Percentiles rank a stretch among this genome's conserved stretches.
These are phyloP conservation scores for Backusella circina DNA, from an alignment of 192 early-diverging fungal species.

Conservation along the genomic window DNA sequence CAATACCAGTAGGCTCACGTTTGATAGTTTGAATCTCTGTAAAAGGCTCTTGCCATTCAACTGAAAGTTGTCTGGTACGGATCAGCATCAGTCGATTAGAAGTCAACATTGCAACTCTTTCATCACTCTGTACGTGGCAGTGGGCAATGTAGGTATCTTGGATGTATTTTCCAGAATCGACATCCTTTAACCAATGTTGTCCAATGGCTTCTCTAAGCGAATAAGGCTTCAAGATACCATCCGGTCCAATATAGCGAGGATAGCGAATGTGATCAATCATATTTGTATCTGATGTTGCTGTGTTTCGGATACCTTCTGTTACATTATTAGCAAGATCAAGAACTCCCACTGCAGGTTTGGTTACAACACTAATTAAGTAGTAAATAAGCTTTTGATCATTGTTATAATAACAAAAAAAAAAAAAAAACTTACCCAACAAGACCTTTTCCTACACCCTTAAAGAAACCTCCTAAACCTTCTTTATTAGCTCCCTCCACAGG, in stretches of 20 bases:
- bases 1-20: constrained; percentile 67
- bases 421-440: constrained; percentile 69
- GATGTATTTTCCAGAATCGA: constrained; percentile 75
- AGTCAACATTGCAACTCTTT: constrained; percentile 84
- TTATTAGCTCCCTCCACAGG: constrained; percentile 86
- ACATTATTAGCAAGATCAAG: constrained; percentile 95
- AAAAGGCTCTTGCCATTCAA: constrained; percentile 86
- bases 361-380: constrained; percentile 59
- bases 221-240: constrained; percentile 78
- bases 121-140: constrained; percentile 75
- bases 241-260: constrained; percentile 82
- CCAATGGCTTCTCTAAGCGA: constrained; percentile 77
- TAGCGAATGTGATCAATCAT: constrained; percentile 81
- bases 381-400: not conserved
- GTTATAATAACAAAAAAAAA: not conserved
- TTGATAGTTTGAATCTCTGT: constrained; percentile 68
- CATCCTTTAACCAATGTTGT: constrained; percentile 78
- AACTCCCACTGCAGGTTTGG: constrained; percentile 94
- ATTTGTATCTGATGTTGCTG: constrained; percentile 82
- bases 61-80: constrained; percentile 59
- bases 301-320: constrained; percentile 90
- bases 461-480: constrained; percentile 90
- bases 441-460: constrained; percentile 93
- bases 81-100: constrained; percentile 75
- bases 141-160: constrained; percentile 87